phyloP scores from a whole-genome alignment of 805 yeast species.

The Starmerella etchellsii region DNA sequence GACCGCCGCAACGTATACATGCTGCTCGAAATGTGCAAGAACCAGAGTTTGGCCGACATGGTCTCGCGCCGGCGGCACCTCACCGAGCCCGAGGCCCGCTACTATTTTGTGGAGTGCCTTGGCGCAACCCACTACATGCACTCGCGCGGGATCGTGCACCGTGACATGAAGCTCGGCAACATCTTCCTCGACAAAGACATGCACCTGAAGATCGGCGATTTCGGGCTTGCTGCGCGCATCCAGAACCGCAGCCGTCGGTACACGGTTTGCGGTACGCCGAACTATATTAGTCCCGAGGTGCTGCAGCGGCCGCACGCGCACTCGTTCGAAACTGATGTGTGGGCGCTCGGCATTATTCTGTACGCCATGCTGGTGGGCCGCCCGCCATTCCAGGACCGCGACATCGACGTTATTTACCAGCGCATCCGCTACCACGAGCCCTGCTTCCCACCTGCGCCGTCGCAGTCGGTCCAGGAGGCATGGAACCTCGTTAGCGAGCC shows the following conservation, averaged over 20 bases:
- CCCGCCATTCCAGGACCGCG: constrained; percentile 96
- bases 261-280: constrained; percentile 97
- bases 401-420: constrained; percentile 82
- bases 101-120: constrained; percentile 77
- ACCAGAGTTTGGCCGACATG: constrained; percentile 88
- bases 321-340: constrained; percentile 85
- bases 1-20: constrained; percentile 91
- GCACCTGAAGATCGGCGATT: constrained; percentile 94
- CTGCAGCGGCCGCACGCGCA: constrained; percentile 60
- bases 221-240: constrained; percentile 94
- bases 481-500: constrained; percentile 27
- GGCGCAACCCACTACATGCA: constrained; percentile 94
- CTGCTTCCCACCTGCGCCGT: constrained; percentile 49
- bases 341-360: constrained; percentile 97
- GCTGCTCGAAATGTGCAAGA: constrained; percentile 84
- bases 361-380: constrained; percentile 85
- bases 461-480: constrained; percentile 35
- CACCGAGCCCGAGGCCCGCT: constrained; percentile 84
- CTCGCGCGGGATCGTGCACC: constrained; percentile 78
- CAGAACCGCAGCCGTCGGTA: constrained; percentile 65
- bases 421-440: constrained; percentile 76
- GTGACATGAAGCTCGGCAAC: constrained; percentile 92
- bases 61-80: constrained; percentile 71
- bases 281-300: constrained; percentile 97
- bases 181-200: constrained; percentile 86